Evolutionary conservation across 257 asterid genomes (phyloP).

Genomic region (Plectranthus barbatus): DNA sequence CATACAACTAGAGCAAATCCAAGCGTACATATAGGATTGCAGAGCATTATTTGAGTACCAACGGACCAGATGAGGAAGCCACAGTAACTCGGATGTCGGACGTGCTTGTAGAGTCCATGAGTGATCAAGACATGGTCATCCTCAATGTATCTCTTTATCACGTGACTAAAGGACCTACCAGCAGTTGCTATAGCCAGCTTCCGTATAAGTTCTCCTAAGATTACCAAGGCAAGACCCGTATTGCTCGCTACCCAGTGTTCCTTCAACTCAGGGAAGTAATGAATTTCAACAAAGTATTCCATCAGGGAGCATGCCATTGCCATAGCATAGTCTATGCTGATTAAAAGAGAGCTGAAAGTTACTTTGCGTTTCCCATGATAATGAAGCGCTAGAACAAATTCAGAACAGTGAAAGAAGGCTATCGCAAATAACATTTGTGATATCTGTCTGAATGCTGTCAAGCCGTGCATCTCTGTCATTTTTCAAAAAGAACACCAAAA

Average conservation of each 20-base stretch:
- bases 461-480: constrained; percentile 61
- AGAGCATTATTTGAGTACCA: constrained; percentile 69
- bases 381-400: constrained; percentile 50
- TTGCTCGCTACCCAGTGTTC: constrained; percentile 66
- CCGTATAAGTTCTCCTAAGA: constrained; percentile 69
- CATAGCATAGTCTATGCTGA: constrained; percentile 56
- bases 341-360: constrained; percentile 59
- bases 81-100: constrained; percentile 79
- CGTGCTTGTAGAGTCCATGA: constrained; percentile 48
- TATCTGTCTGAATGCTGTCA: constrained; percentile 59
- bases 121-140: constrained; percentile 71
- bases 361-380: constrained; percentile 63
- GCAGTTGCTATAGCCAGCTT: constrained; percentile 83
- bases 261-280: constrained; percentile 58
- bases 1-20: constrained; percentile 65
- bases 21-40: constrained; percentile 61
- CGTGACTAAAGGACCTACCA: constrained; percentile 79
- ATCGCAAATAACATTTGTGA: constrained; percentile 57
- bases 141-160: constrained; percentile 53
- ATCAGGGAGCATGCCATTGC: constrained; percentile 63
- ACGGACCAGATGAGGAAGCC: constrained; percentile 57
- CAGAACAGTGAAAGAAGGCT: constrained; percentile 65
- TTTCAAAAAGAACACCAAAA: constrained; percentile 20
- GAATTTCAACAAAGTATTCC: constrained; percentile 64
- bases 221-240: constrained; percentile 58